These are phyloP conservation scores for Boletus vinaceobasis DNA, from an alignment of 768 basidiomycete species.

Conservation along the genomic window DNA sequence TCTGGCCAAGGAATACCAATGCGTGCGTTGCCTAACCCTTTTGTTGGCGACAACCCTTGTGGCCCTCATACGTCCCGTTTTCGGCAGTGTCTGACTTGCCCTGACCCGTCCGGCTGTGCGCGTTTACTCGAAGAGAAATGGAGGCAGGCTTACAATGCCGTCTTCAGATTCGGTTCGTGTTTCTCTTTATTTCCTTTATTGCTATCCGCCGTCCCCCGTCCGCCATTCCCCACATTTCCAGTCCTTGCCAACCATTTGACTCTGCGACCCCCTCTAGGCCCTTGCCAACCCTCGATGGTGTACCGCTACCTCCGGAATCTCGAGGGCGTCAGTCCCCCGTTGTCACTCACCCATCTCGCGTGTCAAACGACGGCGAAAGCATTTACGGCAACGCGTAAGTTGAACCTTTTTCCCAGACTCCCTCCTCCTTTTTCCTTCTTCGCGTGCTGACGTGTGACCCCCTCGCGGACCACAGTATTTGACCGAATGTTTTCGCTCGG, in stretches of 20 bases:
- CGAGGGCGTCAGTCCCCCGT: conserved; percentile 86
- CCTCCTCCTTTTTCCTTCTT: background rate
- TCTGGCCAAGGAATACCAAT: conserved; percentile 93
- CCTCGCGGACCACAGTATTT: conserved; percentile 53
- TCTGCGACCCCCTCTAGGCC: conserved; percentile 41
- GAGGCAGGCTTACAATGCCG: conserved; percentile 81
- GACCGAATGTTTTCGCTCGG: conserved; percentile 89
- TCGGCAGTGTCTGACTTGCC: conserved; percentile 74
- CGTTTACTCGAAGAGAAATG: conserved; percentile 89
- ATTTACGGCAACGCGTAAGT: conserved; percentile 78
- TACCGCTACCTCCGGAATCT: conserved; percentile 88
- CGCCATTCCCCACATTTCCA: background rate
- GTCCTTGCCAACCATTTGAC: background rate
- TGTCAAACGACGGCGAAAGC: conserved; percentile 90
- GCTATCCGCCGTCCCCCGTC: background rate
- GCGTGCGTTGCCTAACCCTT: conserved; percentile 47
- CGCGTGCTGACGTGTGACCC: background rate
- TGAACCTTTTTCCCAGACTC: too few species aligned
- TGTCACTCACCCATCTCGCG: conserved; percentile 79
- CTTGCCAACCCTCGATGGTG: conserved; percentile 88
- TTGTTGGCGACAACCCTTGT: background rate
- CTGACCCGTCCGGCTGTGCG: conserved; percentile 76
- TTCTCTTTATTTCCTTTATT: background rate
- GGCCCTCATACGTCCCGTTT: background rate
- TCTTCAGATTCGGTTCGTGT: conserved; percentile 74